Percentiles rank a stretch among this genome's conserved stretches.
Evolutionary conservation across 2,329 filamentous ascomycete species (phyloP).

Genomic region (Lasiodiplodia sp.): DNA sequence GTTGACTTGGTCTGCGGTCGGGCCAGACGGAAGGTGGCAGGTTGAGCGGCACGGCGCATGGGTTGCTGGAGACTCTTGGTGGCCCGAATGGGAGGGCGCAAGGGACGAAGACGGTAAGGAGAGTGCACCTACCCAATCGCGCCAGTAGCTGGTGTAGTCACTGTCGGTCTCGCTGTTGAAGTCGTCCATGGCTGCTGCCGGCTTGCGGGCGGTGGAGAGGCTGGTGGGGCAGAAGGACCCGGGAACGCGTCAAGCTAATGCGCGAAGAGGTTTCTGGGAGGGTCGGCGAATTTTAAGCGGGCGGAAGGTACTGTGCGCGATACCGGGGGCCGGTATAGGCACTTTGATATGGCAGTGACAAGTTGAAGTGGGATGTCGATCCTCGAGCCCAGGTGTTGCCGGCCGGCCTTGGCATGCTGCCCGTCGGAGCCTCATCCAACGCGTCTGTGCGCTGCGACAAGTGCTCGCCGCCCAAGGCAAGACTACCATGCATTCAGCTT

Average conservation of each 20-base stretch:
- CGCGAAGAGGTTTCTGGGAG: background rate
- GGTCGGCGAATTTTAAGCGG: background rate
- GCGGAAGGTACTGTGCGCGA: constrained; percentile 23
- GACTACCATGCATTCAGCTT: background rate
- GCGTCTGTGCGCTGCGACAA: constrained; percentile 14
- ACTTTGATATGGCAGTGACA: constrained; percentile 26
- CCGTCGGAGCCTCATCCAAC: constrained; percentile 18
- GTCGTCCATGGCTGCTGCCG: constrained; percentile 76
- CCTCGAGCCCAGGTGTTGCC: constrained; percentile 16
- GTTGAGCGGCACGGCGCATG: constrained; percentile 19
- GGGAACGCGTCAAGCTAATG: constrained; percentile 16
- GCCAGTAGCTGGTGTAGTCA: constrained; percentile 99
- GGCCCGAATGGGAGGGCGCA: background rate
- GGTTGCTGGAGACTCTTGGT: background rate
- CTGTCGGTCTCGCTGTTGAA: constrained; percentile 98
- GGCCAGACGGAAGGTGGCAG: constrained; percentile 7
- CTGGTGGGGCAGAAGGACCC: constrained; percentile 3
- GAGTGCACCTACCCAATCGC: constrained; percentile 85
- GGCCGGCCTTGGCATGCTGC: constrained; percentile 19
- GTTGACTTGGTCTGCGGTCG: constrained; percentile 17
- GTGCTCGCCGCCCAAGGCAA: background rate
- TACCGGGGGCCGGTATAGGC: constrained; percentile 13
- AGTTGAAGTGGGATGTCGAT: constrained; percentile 29
- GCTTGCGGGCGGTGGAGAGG: background rate
- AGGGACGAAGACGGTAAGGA: background rate